phyloP scores from a whole-genome alignment of 345 rosid species.

The Leavenworthia alabamica region DNA sequence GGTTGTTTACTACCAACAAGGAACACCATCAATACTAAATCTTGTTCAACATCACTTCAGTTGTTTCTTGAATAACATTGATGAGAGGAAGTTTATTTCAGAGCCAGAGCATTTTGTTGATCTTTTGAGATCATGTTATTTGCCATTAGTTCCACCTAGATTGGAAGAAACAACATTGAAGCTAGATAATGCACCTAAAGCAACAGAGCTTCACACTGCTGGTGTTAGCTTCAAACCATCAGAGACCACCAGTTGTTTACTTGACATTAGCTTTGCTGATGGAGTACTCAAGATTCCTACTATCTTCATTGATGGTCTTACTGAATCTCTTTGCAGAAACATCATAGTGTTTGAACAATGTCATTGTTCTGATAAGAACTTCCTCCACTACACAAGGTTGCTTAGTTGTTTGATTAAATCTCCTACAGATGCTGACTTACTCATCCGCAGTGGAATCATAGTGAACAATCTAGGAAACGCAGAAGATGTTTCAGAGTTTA shows the following conservation, averaged over 20 bases:
- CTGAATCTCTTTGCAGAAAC: conserved; percentile 16
- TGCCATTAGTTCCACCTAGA: neutral
- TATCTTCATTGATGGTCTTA: conserved; percentile 15
- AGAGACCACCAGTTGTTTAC: neutral
- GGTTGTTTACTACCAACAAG: conserved; percentile 9
- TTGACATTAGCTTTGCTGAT: conserved; percentile 24
- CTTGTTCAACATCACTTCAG: conserved; percentile 16
- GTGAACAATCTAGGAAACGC: conserved; percentile 11
- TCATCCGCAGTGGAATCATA: conserved; percentile 14
- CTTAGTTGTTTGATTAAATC: conserved; percentile 18
- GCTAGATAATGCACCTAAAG: conserved; percentile 21
- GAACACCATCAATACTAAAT: conserved; percentile 22
- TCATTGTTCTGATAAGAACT: conserved; percentile 6
- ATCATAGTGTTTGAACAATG: conserved; percentile 27
- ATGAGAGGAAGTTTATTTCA: neutral
- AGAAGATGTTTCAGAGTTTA: conserved; percentile 23
- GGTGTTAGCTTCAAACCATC: conserved; percentile 31
- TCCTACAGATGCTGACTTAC: conserved; percentile 19
- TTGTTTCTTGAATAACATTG: conserved; percentile 1
- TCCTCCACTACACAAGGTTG: conserved; percentile 14
- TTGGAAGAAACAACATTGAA: neutral
- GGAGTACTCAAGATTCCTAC: conserved; percentile 17
- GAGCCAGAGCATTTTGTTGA: conserved; percentile 27
- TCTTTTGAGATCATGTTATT: conserved; percentile 16
- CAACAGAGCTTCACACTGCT: conserved; percentile 32